Percentiles rank a stretch among this genome's conserved stretches.
Conservation (phyloP, 208 protist genomes). For the Trypanosoma theileri region DNA sequence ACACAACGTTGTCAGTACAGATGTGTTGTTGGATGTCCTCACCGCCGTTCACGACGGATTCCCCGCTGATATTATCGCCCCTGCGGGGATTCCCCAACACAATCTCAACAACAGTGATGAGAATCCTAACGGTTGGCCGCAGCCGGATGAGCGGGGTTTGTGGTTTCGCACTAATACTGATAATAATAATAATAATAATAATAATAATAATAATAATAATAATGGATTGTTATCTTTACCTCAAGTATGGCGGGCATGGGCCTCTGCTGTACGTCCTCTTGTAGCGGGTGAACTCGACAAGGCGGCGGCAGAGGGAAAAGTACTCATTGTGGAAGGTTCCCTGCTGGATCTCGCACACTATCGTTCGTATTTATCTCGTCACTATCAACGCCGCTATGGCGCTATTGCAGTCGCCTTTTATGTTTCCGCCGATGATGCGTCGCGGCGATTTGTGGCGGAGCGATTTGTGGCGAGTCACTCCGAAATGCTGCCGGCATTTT, state of each 20-base stretch:
- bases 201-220: no score
- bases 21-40: constrained; percentile 44
- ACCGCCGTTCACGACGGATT: constrained; percentile 24
- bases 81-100: no score
- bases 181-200: no score
- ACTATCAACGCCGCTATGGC: constrained; percentile 22
- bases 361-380: constrained; percentile 22
- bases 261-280: constrained; percentile 10
- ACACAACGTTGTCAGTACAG: constrained; percentile 52
- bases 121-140: neutral
- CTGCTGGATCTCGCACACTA: constrained; percentile 38
- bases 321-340: constrained; percentile 54
- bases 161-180: constrained; percentile 6
- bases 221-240: neutral
- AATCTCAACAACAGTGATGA: neutral
- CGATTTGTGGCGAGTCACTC: constrained; percentile 4
- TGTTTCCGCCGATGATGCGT: constrained; percentile 13
- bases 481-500: neutral
- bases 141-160: neutral
- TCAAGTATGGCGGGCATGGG: constrained; percentile 3
- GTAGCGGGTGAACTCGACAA: constrained; percentile 46
- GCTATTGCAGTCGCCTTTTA: constrained; percentile 29
- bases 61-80: neutral
- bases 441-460: constrained; percentile 13
- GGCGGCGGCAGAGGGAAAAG: constrained; percentile 41